These are phyloP conservation scores for Colletotrichum euphorbiae DNA, from an alignment of 2,329 filamentous ascomycete species.

Conservation along the genomic window DNA sequence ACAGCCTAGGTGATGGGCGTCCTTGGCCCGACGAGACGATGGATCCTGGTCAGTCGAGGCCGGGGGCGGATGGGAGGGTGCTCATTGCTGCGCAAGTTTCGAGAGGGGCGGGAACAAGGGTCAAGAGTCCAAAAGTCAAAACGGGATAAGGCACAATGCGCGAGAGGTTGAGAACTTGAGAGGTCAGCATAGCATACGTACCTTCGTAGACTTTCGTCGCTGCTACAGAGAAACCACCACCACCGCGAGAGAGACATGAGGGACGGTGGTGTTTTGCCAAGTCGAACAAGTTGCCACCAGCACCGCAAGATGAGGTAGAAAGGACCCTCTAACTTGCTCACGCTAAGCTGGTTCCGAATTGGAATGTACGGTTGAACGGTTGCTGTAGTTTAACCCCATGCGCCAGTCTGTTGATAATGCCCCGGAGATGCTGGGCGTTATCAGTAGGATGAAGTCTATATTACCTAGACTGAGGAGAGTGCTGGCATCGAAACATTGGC, in stretches of 20 bases:
- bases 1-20: background rate
- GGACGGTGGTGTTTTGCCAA: background rate
- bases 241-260: background rate
- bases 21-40: background rate
- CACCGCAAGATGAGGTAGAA: background rate
- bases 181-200: too few species aligned
- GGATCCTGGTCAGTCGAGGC: background rate
- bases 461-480: too few species aligned
- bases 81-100: conserved; percentile 32
- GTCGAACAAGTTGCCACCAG: background rate
- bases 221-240: background rate
- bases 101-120: conserved; percentile 24
- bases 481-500: too few species aligned
- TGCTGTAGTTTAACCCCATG: background rate
- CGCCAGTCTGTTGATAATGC: background rate
- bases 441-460: too few species aligned
- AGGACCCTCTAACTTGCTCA: conserved; percentile 30
- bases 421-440: too few species aligned
- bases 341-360: conserved; percentile 11
- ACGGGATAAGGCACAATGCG: background rate
- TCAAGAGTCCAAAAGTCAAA: background rate
- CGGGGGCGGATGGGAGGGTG: background rate
- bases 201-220: too few species aligned
- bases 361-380: background rate
- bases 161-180: background rate